A percentile compares a stretch with the other conserved stretches of the same genome.
phyloP scores from a whole-genome alignment of 306 rosid species.

The Rosa multiflora region DNA sequence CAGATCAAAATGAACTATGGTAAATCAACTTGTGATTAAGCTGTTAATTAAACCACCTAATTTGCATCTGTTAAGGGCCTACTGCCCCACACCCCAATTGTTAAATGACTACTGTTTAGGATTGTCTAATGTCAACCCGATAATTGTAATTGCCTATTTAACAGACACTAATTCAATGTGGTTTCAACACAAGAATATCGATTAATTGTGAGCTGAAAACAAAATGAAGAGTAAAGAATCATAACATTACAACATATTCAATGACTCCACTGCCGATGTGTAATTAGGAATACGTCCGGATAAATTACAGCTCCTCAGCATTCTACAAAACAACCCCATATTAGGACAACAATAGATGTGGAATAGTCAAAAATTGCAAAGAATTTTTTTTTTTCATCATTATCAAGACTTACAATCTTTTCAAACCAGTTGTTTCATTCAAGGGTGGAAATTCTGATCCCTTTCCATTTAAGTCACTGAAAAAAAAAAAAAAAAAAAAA shows the following conservation, averaged over 20 bases:
- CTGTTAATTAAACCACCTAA: not conserved
- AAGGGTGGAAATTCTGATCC: constrained; percentile 23
- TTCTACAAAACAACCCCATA: constrained; percentile 5
- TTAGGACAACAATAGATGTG: not conserved
- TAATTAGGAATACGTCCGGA: constrained; percentile 10
- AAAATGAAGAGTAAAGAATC: not conserved
- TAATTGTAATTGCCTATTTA: not conserved
- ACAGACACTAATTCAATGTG: not conserved
- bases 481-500: no score
- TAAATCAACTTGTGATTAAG: not conserved
- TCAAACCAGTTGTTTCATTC: not conserved
- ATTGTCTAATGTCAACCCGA: not conserved
- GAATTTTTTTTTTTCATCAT: not conserved
- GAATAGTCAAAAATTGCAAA: not conserved
- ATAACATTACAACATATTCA: constrained; percentile 1
- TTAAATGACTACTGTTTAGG: not conserved
- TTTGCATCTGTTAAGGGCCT: not conserved
- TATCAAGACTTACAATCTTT: constrained; percentile 19
- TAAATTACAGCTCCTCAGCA: constrained; percentile 31
- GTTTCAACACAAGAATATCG: not conserved
- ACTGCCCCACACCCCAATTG: no score
- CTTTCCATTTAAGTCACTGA: constrained; percentile 28
- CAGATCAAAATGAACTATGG: not conserved
- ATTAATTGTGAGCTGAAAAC: not conserved
- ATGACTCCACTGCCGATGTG: not conserved